Percentiles rank a stretch among this genome's conserved stretches.
Conservation (phyloP, 495 filamentous ascomycete species). For the Penicillium cosmopolitanum region DNA sequence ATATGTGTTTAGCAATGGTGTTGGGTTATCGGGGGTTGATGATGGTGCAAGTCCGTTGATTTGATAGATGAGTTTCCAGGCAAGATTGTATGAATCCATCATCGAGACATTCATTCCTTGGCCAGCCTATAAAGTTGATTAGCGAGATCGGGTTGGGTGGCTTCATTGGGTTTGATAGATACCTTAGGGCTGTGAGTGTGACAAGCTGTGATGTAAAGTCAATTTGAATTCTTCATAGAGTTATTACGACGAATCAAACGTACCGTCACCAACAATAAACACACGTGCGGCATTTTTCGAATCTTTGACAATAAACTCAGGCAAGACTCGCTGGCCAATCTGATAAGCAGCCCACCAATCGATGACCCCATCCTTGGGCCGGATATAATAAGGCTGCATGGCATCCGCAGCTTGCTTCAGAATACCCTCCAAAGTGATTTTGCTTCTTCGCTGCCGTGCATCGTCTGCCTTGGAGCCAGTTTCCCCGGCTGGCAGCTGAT, state of each 20-base stretch:
- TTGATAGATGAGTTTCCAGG: slow-evolving; percentile 78
- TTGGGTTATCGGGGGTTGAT: slow-evolving; percentile 39
- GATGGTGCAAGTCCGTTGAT: slow-evolving; percentile 59
- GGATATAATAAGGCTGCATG: slow-evolving; percentile 40
- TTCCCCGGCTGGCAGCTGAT: background rate
- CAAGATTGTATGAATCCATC: slow-evolving; percentile 78
- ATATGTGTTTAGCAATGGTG: slow-evolving; percentile 66
- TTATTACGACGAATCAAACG: slow-evolving; percentile 8
- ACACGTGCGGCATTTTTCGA: slow-evolving; percentile 39
- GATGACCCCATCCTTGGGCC: slow-evolving; percentile 22
- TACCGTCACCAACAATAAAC: slow-evolving; percentile 62
- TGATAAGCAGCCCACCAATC: slow-evolving; percentile 40
- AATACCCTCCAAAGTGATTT: slow-evolving; percentile 37
- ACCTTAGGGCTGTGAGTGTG: slow-evolving; percentile 73
- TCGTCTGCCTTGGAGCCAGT: background rate
- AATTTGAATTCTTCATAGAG: background rate
- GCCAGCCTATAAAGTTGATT: slow-evolving; percentile 57
- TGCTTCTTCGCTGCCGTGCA: slow-evolving; percentile 22
- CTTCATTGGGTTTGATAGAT: background rate
- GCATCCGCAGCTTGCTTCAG: slow-evolving; percentile 33
- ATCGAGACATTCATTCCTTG: slow-evolving; percentile 90
- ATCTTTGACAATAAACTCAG: slow-evolving; percentile 53
- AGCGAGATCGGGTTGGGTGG: background rate
- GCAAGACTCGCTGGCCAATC: slow-evolving; percentile 40
- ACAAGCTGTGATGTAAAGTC: slow-evolving; percentile 24